phyloP scores from a whole-genome alignment of 106 monocot genomes.

The Posidonia australis region DNA sequence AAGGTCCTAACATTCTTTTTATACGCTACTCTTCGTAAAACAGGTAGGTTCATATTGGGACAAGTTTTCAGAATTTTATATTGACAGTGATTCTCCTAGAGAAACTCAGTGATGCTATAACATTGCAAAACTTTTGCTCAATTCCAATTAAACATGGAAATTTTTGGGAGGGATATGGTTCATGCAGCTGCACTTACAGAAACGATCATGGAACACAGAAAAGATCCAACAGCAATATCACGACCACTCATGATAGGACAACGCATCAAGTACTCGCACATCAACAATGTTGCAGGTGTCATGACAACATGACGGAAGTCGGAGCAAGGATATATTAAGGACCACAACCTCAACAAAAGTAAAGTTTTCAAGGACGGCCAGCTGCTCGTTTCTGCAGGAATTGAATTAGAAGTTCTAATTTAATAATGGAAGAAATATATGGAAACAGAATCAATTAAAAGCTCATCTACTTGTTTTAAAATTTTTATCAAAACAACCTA shows the following conservation, averaged over 20 bases:
- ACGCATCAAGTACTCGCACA: conserved; percentile 91
- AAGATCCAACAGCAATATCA: conserved; percentile 77
- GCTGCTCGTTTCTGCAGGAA: conserved; percentile 48
- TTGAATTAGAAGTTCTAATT: not conserved
- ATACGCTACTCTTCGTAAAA: too few relatives aligned
- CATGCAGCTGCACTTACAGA: conserved; percentile 33
- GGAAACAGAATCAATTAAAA: not conserved
- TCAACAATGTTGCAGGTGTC: conserved; percentile 79
- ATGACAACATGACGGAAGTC: conserved; percentile 93
- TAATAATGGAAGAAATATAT: not conserved
- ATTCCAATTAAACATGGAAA: not conserved
- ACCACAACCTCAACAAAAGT: conserved; percentile 75
- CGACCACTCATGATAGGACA: conserved; percentile 60
- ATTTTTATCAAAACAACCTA: conserved; percentile 38
- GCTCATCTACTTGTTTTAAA: not conserved
- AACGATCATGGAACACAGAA: conserved; percentile 81
- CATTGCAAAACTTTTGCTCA: too few relatives aligned
- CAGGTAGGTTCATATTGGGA: too few relatives aligned
- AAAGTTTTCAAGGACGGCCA: conserved; percentile 92
- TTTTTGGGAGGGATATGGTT: too few relatives aligned
- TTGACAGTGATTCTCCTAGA: too few relatives aligned
- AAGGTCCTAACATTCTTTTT: not conserved
- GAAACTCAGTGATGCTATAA: too few relatives aligned
- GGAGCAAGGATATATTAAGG: conserved; percentile 80
- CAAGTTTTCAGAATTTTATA: too few relatives aligned